Evolutionary conservation across 208 protist species (phyloP).

Genomic region (Hexamita inflata): DNA sequence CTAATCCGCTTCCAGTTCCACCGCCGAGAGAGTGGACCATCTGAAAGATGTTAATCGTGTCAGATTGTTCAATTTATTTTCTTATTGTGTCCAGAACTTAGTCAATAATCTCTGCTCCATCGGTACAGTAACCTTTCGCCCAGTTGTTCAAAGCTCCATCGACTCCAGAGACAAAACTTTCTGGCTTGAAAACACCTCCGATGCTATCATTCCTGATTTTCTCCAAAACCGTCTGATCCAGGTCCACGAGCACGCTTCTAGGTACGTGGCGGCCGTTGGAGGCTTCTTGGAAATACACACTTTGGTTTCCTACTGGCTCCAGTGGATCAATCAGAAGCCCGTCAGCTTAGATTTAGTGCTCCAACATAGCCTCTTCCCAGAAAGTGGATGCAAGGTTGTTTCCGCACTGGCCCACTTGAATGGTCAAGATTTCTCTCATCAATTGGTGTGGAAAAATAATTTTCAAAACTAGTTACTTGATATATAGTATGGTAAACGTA

Average conservation of each 20-base stretch:
- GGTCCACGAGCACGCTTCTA: too few species aligned
- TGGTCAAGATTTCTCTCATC: slow-evolving; percentile 93
- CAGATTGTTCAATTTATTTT: slow-evolving; percentile 84
- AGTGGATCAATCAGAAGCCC: too few species aligned
- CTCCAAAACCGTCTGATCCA: slow-evolving; percentile 56
- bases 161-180: too few species aligned
- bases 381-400: slow-evolving; percentile 84
- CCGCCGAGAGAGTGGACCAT: too few species aligned
- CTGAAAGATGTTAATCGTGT: slow-evolving; percentile 87
- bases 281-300: too few species aligned
- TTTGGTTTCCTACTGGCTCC: too few species aligned
- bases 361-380: slow-evolving; percentile 88
- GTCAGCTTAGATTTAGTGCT: slow-evolving; percentile 82
- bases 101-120: slow-evolving; percentile 85
- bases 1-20: slow-evolving; percentile 89
- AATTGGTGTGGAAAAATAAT: too few species aligned
- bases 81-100: slow-evolving; percentile 71
- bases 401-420: slow-evolving; percentile 82
- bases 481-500: too few species aligned
- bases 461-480: too few species aligned
- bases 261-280: too few species aligned
- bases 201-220: slow-evolving; percentile 41
- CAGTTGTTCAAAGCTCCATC: too few species aligned
- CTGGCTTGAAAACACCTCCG: slow-evolving; percentile 51
- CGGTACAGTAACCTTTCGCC: slow-evolving; percentile 88